Evolutionary conservation across 768 basidiomycete genomes (phyloP).

Genomic region (Podaxis sp.): DNA sequence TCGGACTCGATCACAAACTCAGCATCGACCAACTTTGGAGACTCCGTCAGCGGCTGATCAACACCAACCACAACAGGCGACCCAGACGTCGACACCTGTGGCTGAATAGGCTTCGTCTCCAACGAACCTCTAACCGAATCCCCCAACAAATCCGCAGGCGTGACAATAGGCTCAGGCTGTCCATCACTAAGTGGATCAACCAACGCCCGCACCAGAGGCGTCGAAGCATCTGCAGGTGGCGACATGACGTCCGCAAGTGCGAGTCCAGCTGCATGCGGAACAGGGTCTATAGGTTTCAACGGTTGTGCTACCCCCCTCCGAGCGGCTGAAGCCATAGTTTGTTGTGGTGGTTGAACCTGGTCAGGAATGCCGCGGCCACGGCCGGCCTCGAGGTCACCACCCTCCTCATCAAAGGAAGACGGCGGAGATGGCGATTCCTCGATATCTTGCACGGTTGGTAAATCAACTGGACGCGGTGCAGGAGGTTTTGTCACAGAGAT

Average conservation of each 20-base stretch:
- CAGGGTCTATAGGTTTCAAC: neutral
- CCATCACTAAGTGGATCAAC: slow-evolving; percentile 20
- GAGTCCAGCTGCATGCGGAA: slow-evolving; percentile 13
- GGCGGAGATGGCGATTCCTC: slow-evolving; percentile 45
- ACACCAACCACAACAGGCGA: neutral
- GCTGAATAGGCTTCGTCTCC: neutral
- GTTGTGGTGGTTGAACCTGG: slow-evolving; percentile 6
- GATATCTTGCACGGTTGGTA: slow-evolving; percentile 68
- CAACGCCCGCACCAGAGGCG: slow-evolving; percentile 19
- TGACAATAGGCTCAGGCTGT: neutral
- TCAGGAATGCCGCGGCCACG: slow-evolving; percentile 40
- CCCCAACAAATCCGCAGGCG: slow-evolving; percentile 4
- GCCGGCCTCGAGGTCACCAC: slow-evolving; percentile 48
- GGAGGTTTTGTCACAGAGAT: slow-evolving; percentile 72
- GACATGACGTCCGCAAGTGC: slow-evolving; percentile 2
- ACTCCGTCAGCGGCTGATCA: slow-evolving; percentile 2
- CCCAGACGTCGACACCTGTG: neutral
- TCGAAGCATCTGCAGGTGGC: slow-evolving; percentile 15
- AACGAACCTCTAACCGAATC: slow-evolving; percentile 9
- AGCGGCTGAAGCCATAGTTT: neutral
- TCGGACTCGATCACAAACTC: slow-evolving; percentile 1
- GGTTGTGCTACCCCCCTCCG: neutral
- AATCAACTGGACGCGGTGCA: slow-evolving; percentile 64
- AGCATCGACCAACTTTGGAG: slow-evolving; percentile 7
- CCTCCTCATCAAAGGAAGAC: slow-evolving; percentile 37